A percentile compares a stretch with the other conserved stretches of the same genome.
Evolutionary conservation across 805 yeast species (phyloP).

Genomic region (Lipomyces orientalis): DNA sequence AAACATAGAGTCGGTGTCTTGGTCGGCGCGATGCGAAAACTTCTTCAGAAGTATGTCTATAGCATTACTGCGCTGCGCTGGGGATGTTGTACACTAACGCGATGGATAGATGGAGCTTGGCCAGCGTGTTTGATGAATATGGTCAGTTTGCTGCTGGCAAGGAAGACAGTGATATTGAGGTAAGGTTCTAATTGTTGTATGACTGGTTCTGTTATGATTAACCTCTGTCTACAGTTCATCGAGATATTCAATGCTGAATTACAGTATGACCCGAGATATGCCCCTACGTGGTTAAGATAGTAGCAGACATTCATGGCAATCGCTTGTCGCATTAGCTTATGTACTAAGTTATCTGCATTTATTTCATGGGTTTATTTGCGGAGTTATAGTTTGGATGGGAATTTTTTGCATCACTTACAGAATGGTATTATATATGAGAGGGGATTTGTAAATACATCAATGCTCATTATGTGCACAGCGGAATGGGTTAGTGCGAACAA

Average conservation of each 20-base stretch:
- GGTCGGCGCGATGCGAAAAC: conserved; percentile 86
- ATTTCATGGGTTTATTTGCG: not conserved
- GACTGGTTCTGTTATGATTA: not conserved
- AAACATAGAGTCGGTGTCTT: conserved; percentile 93
- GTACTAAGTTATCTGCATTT: not conserved
- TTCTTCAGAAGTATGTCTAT: conserved; percentile 56
- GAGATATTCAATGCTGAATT: conserved; percentile 75
- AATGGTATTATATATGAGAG: too few relatives aligned
- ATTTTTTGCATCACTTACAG: too few relatives aligned
- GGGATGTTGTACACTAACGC: not conserved
- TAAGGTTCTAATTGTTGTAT: conserved; percentile 16
- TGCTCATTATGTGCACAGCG: too few relatives aligned
- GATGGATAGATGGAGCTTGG: conserved; percentile 70
- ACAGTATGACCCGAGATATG: conserved; percentile 52
- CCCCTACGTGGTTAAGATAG: conserved; percentile 67
- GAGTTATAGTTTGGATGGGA: not conserved
- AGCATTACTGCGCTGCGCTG: not conserved
- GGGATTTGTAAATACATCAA: too few relatives aligned
- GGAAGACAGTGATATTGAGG: conserved; percentile 86
- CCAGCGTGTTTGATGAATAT: conserved; percentile 93
- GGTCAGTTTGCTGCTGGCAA: conserved; percentile 92
- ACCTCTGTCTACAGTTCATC: conserved; percentile 55
- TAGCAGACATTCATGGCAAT: not conserved
- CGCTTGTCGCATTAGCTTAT: not conserved
- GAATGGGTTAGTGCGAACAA: not conserved